Evolutionary conservation across 2,329 filamentous ascomycete species (phyloP), one percentile per base, ranked within the genome.

Genomic region (Aspergillus versicolor): DNA sequence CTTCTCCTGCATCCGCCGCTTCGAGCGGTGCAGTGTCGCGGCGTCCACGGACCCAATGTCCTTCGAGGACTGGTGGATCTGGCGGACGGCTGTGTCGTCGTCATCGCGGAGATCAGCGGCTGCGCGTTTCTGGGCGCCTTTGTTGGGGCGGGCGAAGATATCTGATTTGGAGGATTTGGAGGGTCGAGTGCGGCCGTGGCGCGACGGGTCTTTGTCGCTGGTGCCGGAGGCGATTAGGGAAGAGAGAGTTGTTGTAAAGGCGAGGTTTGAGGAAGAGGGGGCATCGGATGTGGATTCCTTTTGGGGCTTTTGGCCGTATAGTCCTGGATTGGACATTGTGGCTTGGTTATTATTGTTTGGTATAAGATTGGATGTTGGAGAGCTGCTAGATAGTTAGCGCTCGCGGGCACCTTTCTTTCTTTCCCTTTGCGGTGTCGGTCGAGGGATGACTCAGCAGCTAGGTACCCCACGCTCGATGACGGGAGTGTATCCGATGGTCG

Each of bases 191-290:
- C 76, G 77, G 40, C 70, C 74, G 78, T 72, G 57, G 74, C 63
- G 22, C 81, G 73, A 34, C 81, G 77, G 5, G 73, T 64, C 11
- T 74, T 62, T 13, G 60, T 78, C 68, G 59, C 78, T 80, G 53
- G 88, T 80, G 42, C 43, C 42, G 12, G 27, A 38, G 37, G 52
- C 37, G 75, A 97, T 91, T 54, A 97, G 85, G 45, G 88, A 90
- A 65, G 89, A 88, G 61, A 97, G 85, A 63, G 94, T 90, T 11
- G 91, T 90, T n/a, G 89, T 87, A 78, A 99, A 97, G 70, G 91
- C 87, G 54, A 96, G 84, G 44, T 86, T 88, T 50, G 85, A 88
- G 17, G 92, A 84, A 17, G 86, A 85, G 19, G 82, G 81, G 24
- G 61, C 87, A 63, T 84, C 81, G 66, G 77, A 53, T 38, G 60